A percentile compares a stretch with the other conserved stretches of the same genome.
Conservation (phyloP, 1,139 yeast species). For the Blastobotrys serpentis region DNA sequence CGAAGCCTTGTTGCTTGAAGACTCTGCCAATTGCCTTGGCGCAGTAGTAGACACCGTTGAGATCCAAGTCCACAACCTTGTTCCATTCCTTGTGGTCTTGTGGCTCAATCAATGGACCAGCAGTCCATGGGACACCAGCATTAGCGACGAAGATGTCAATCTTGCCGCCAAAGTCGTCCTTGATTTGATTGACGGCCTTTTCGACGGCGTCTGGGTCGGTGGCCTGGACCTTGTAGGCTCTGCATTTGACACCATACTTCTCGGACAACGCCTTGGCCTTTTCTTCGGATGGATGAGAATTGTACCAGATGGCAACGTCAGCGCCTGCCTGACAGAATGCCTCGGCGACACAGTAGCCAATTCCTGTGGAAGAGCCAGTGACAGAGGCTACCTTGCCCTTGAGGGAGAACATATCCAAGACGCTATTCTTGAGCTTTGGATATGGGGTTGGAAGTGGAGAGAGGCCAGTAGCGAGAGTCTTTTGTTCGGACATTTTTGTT, state of each 20-base stretch:
- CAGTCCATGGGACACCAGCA: conserved; percentile 88
- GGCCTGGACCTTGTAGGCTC: conserved; percentile 72
- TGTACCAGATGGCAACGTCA: conserved; percentile 83
- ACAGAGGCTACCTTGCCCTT: conserved; percentile 87
- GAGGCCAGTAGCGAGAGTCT: conserved; percentile 37
- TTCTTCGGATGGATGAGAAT: conserved; percentile 59
- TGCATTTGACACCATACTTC: conserved; percentile 63
- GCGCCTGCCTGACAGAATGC: conserved; percentile 92
- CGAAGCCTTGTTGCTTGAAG: conserved; percentile 67
- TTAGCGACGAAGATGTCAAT: conserved; percentile 86
- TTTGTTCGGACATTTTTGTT: conserved; percentile 13
- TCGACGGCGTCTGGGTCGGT: conserved; percentile 60
- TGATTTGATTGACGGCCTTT: conserved; percentile 55
- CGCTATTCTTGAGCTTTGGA: conserved; percentile 37
- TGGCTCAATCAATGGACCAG: conserved; percentile 64
- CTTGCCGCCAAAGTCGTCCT: conserved; percentile 62
- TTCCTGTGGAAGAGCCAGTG: conserved; percentile 85
- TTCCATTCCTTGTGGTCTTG: conserved; percentile 62
- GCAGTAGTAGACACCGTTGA: conserved; percentile 75
- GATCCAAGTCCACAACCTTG: conserved; percentile 65
- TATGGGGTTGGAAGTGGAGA: conserved; percentile 37
- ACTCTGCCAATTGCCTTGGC: conserved; percentile 69
- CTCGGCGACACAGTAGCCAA: conserved; percentile 80
- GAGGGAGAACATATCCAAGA: conserved; percentile 43
- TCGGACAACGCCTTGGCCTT: conserved; percentile 57